phyloP scores from a whole-genome alignment of 73 alveolate genomes.

The Tetrahymena borealis region DNA sequence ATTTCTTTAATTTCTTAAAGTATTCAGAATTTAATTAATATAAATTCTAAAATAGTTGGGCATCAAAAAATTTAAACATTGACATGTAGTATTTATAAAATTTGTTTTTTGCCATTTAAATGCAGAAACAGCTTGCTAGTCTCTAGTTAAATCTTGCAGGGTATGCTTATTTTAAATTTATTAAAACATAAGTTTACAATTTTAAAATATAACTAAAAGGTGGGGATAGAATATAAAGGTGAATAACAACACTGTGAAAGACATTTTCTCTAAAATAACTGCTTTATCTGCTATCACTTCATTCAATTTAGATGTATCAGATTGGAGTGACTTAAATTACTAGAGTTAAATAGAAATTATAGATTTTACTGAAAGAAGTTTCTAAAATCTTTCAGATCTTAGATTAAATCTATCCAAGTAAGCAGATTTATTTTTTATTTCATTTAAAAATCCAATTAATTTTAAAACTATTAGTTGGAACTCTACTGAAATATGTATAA shows the following conservation, averaged over 20 bases:
- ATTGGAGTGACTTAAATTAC: not conserved
- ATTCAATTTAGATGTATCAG: not conserved
- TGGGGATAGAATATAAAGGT: not conserved
- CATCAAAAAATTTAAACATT: not conserved
- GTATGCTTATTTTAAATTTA: not conserved
- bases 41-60: not conserved
- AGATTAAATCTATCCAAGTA: not conserved
- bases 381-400: not conserved
- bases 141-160: not conserved
- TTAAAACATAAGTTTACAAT: no score
- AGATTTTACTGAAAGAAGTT: not conserved
- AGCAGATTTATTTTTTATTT: not conserved
- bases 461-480: not conserved
- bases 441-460: not conserved
- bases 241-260: not conserved
- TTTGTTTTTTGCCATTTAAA: not conserved
- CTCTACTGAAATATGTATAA: not conserved
- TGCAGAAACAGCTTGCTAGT: not conserved
- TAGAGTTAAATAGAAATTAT: not conserved
- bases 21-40: not conserved
- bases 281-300: not conserved
- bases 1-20: not conserved
- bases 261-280: not conserved
- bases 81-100: not conserved
- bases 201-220: not conserved